Evolutionary conservation across 768 basidiomycete genomes (phyloP).

Genomic region (Boletus fagicola): DNA sequence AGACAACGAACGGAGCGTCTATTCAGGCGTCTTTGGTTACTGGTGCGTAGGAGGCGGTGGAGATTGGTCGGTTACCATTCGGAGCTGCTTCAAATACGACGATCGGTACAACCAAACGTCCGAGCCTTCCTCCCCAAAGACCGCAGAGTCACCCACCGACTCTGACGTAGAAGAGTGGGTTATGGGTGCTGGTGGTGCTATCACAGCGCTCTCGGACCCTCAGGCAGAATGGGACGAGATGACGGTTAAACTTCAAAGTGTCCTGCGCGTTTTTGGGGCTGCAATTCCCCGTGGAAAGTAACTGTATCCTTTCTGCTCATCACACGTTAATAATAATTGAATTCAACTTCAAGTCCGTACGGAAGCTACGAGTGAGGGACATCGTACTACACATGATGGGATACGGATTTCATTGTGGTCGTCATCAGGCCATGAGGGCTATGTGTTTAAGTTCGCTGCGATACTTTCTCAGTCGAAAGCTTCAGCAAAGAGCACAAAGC

Average conservation of each 20-base stretch:
- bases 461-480: conserved; percentile 8
- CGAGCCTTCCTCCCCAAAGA: conserved; percentile 9
- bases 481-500: neutral
- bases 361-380: neutral
- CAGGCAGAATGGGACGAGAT: conserved; percentile 95
- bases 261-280: conserved; percentile 60
- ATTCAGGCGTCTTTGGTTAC: conserved; percentile 93
- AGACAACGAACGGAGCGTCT: conserved; percentile 66
- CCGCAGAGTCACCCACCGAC: conserved; percentile 12
- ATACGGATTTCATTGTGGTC: neutral
- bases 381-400: neutral
- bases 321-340: conserved; percentile 17
- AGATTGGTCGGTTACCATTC: conserved; percentile 93
- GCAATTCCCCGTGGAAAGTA: conserved; percentile 25
- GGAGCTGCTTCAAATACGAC: conserved; percentile 83
- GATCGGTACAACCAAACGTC: conserved; percentile 25
- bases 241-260: conserved; percentile 78
- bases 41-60: conserved; percentile 85
- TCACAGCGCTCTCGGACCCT: conserved; percentile 86
- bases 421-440: conserved; percentile 64
- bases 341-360: conserved; percentile 37
- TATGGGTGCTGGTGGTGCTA: conserved; percentile 93
- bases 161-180: conserved; percentile 56
- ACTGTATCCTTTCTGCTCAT: neutral
- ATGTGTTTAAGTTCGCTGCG: conserved; percentile 78